Base-by-base conservation (phyloP, 805 yeast genomes). In the Hyphopichia homilentoma region DNA sequence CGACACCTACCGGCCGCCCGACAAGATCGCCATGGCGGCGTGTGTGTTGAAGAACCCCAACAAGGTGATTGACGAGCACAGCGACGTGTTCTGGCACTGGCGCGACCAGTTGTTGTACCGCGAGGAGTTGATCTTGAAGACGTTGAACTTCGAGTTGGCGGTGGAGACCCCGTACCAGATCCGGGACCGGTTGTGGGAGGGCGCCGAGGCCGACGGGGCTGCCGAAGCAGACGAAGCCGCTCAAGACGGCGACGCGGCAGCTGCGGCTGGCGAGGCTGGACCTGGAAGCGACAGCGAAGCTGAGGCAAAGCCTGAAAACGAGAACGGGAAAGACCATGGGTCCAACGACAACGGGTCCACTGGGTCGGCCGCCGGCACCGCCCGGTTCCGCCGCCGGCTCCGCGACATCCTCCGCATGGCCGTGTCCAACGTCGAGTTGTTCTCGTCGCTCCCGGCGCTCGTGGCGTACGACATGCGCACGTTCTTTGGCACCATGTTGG, bases 31-130 rank as follows among this genome's bases (percentile, higher is more conserved):
- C 7, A 40, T 65, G 41, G 44, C 54, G 4, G 69, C 61, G 5
- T 59, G 69, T 34, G 48, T 38, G 21, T 29, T 63, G 26, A 61
- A 61, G 36, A 61, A 56, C 39, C 60, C 67, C 4, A 35, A 45
- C n/a, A 43, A 44, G 25, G 39, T 43, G 14, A 47, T 66, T 2
- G 68, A 65, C 30, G 69, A 65, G 39, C 69, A 64, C 21, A 58
- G 61, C 35, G 59, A 58, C 14, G 35, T 55, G 30, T 66, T 64
- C 43, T 66, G 73, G 73, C 53, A 53, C 26, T 66, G 71, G 71
- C 34, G 70, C 20, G 73, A 66, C 45, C 71, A 66, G 44, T 46
- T 66, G 7, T 43, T 66, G 26, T 66, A 56, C 38, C 43, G 73
- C 22, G 73, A 66, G 41, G 73, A 66, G 45, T 46, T 66, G 25